Base-by-base conservation (phyloP, 805 yeast genomes). In the Wickerhamiella hasegawae region DNA sequence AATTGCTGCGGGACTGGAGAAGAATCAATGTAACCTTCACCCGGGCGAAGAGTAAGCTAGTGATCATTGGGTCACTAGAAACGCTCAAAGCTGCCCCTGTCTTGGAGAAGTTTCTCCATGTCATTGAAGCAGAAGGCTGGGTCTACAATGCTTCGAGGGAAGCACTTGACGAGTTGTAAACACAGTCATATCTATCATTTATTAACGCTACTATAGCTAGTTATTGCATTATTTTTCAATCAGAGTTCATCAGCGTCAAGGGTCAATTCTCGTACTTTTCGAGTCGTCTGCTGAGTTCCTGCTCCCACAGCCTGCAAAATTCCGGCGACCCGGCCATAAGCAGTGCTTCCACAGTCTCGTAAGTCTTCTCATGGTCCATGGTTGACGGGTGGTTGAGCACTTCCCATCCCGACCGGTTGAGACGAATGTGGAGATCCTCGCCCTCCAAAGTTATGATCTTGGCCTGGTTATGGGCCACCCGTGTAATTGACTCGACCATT, bases 21-120 rank as follows among this genome's bases (percentile, higher is more conserved):
- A 67, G 99, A 40, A 69, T 90, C 32, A 90, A 90, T 55, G 99
- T 90, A 24, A 92, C 96, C 0, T 76, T 90, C 52, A 90, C 97
- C 0, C 65, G 99, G 42, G 87, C 98, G 0, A 74, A 71, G 51
- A 68, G 78, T 16, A 90, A 90, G 54, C 65, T 92, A 29, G 68
- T 90, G 12, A 71, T 90, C 14, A 59, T 90, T 25, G 98, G 98
- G 0, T 81, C 94, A 1, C 65, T 63, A 36, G 58, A 60, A 8
- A 79, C 94, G 0, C 57, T 83, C 43, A 54, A 59, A 20, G 60
- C 58, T 18, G 66, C 67, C 28, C 62, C 60, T 3, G 66, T 73
- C 9, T 62, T 78, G 32, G 64, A 66, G 34, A 69, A 68, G 10
- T 78, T 84, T 45, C 63, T 83, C 52, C 58, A 65, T 2, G 54